Conservation (phyloP, 1,284 basidiomycete species). For the Austroboletus niveus region DNA sequence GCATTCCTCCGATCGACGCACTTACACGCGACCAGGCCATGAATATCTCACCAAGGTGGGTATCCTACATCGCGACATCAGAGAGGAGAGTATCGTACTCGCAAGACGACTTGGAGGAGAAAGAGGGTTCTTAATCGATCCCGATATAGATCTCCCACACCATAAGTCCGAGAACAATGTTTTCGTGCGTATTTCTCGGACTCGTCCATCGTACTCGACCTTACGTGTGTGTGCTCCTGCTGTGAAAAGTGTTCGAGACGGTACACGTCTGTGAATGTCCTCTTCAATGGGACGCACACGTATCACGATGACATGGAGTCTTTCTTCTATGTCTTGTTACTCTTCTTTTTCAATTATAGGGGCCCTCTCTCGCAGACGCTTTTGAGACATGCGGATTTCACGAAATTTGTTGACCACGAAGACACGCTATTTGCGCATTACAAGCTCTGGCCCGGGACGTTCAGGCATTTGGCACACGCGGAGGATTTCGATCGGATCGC, state of each 20-base stretch:
- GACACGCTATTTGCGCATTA: too few species aligned
- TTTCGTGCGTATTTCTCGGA: not conserved
- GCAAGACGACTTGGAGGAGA: not conserved
- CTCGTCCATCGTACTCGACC: not conserved
- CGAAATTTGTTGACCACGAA: too few species aligned
- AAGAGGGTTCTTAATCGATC: slow-evolving; percentile 9
- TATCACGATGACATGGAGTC: too few species aligned
- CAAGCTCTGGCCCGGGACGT: too few species aligned
- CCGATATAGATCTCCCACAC: not conserved
- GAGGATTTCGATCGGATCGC: too few species aligned
- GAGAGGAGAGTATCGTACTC: slow-evolving; percentile 12
- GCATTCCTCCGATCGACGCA: not conserved
- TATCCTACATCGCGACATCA: slow-evolving; percentile 6
- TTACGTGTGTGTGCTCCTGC: not conserved
- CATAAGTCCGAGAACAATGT: not conserved
- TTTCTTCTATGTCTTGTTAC: too few species aligned
- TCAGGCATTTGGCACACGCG: too few species aligned
- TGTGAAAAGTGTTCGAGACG: not conserved
- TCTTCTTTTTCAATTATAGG: too few species aligned
- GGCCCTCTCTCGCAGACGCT: too few species aligned
- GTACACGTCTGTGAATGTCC: too few species aligned
- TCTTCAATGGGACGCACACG: too few species aligned
- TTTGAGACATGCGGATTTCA: too few species aligned
- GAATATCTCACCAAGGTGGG: slow-evolving; percentile 3
- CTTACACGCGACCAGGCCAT: not conserved